Evolutionary conservation across 2,329 filamentous ascomycete species (phyloP).

Genomic region (Pestalotiopsis sp.): DNA sequence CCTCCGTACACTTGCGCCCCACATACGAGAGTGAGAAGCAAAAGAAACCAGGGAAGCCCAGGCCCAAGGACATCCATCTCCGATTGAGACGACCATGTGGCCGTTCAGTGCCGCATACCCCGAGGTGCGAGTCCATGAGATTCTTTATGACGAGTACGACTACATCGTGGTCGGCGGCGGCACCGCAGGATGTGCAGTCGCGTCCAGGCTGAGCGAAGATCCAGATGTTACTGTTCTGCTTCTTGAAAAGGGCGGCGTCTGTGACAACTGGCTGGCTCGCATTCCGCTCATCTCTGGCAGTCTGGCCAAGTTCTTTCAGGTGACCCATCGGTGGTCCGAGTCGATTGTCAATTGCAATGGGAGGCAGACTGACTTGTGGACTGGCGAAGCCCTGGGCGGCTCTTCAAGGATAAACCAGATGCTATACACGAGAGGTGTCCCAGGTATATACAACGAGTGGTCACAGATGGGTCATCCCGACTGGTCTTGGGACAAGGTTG

Average conservation of each 20-base stretch:
- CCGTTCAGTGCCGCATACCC: slow-evolving; percentile 15
- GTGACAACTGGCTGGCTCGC: slow-evolving; percentile 17
- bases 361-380: slow-evolving; percentile 13
- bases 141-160: slow-evolving; percentile 14
- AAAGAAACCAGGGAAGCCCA: not conserved
- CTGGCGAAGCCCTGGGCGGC: slow-evolving; percentile 28
- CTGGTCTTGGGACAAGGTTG: slow-evolving; percentile 20
- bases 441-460: slow-evolving; percentile 31
- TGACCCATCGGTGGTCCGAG: slow-evolving; percentile 11
- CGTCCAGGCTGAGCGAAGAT: slow-evolving; percentile 17
- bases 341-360: slow-evolving; percentile 4
- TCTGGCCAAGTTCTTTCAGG: slow-evolving; percentile 9
- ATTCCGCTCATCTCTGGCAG: slow-evolving; percentile 16
- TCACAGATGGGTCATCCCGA: slow-evolving; percentile 18
- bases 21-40: not conserved
- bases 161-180: slow-evolving; percentile 21
- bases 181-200: slow-evolving; percentile 16
- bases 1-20: not conserved
- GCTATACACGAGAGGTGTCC: slow-evolving; percentile 29
- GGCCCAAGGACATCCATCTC: too few species aligned
- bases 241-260: slow-evolving; percentile 15
- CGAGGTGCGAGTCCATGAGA: slow-evolving; percentile 3
- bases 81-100: slow-evolving; percentile 13
- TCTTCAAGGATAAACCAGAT: slow-evolving; percentile 31
- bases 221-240: slow-evolving; percentile 13